Base-by-base conservation (phyloP, 495 filamentous ascomycete species). In the Neurospora terricola region DNA sequence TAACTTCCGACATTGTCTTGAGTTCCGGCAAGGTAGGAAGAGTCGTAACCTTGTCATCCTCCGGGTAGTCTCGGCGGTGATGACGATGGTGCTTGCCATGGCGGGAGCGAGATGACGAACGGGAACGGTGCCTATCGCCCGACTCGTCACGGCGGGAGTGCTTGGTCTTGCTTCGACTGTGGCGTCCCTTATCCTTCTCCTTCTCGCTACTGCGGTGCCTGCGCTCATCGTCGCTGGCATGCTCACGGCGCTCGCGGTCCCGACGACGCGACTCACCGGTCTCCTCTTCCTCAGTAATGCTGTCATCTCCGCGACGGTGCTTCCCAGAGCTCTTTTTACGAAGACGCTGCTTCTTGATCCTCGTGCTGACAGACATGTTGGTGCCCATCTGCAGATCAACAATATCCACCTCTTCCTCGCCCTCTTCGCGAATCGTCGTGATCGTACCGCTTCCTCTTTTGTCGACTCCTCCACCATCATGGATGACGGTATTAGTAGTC, bases 301-400 rank as follows among this genome's bases (percentile, higher is more conserved):
- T 72, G 16, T 70, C 62, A 9, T 36, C 45, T 37, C n/a, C 38
- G 11, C 72, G 74, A 16, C 76, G 72, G 16, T 80, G 79, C 59
- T 78, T 83, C 43, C 78, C 81, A 75, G 75, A 75, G 43, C 77
- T 84, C 72, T 81, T 84, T 72, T 83, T 84, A 21, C 82, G 79
- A 66, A 86, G 75, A 38, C 81, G 78, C 37, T 82, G 81, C 75
- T 87, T 86, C 79, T 83, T 86, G 12, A 84, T 75, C 72, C 84
- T 86, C n/a, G 84, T 86, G 70, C 81, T 81, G 70, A 81, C 80
- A 12, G 82, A 80, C 10, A 83, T 62, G 43, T 82, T 83, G 34
- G 54, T 66, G 83, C 84, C 73, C 81, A 59, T 62, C 73, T 80
- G 54, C 12, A 66, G 54, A 66, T 4, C 69, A 4, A 37, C 38